Base-by-base conservation (phyloP, 2,329 filamentous ascomycete genomes). In the Colletotrichum musae region DNA sequence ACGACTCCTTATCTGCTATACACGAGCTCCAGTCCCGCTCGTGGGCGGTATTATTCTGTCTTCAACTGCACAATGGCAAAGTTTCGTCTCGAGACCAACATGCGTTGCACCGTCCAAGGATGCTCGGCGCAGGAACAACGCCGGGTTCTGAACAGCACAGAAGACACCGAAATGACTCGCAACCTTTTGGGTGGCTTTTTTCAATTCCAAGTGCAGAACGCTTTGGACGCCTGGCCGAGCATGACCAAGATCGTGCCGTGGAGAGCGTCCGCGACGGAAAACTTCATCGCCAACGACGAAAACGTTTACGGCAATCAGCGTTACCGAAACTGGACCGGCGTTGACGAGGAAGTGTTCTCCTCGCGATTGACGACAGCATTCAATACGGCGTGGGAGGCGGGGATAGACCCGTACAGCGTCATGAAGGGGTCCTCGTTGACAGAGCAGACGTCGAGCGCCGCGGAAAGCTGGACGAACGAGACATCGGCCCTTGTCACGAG, bases 381-480 rank as follows among this genome's bases (percentile, higher is more conserved):
- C 15, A 56, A 56, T 12, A 56, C 36, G n/a, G 52, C 52, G 3
- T 56, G 52, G 52, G 16, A 56, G 9, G 36, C 52, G 6, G 36
- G 52, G 2, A 9, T 56, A 2, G 18, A 56, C 16, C 12, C 32
- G 2, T 7, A 15, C 36, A 18, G 2, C 4, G 24, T 56, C 3
- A 56, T 10, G 2, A 56, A 56, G 16, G 16, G 32, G 9, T 41
- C 52, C 13, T 21, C 32, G 10, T 36, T 36, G 4, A 10, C 9
- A 5, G 9, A 10, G 32, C 5, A 5, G 32, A 10, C 32, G 15
- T 39, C 16, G n/a, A 54, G 16, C 32, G 4, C 32, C 7, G 32
- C 7, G 0, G 32, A 50, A 2, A 16, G 10, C 50, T 16, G 24
- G 24, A 15, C 53, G 4, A 56, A 56, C 10, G 1, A 43, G 16